phyloP scores from a whole-genome alignment of 2,329 filamentous ascomycete species.

The Colletotrichum godetiae region DNA sequence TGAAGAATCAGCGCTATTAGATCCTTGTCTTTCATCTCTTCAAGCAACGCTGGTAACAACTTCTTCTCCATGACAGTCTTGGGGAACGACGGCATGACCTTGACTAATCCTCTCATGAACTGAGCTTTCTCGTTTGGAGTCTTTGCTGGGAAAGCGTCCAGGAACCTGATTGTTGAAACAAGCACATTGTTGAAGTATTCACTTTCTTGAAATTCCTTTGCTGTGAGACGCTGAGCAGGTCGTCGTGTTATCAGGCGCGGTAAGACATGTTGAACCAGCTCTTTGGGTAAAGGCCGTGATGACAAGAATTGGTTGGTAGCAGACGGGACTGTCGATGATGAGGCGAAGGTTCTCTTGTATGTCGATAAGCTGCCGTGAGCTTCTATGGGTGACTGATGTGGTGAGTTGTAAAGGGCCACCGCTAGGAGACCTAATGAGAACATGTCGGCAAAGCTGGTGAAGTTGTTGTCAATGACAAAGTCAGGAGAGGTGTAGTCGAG shows the following conservation, averaged over 20 bases:
- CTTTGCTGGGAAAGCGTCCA: slow-evolving; percentile 92
- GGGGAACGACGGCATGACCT: slow-evolving; percentile 91
- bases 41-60: slow-evolving; percentile 85
- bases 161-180: slow-evolving; percentile 94
- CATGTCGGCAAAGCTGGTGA: slow-evolving; percentile 88
- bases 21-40: slow-evolving; percentile 94
- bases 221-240: slow-evolving; percentile 87
- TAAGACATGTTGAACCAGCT: slow-evolving; percentile 80
- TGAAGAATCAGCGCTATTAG: slow-evolving; percentile 86
- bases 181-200: slow-evolving; percentile 97
- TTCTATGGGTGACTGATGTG: slow-evolving; percentile 87
- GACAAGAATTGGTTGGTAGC: slow-evolving; percentile 86
- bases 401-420: slow-evolving; percentile 92
- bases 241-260: slow-evolving; percentile 88
- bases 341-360: slow-evolving; percentile 87
- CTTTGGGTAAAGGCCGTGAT: slow-evolving; percentile 81
- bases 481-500: slow-evolving; percentile 96
- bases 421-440: slow-evolving; percentile 93
- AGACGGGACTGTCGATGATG: slow-evolving; percentile 82
- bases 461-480: slow-evolving; percentile 90
- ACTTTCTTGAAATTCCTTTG: slow-evolving; percentile 92
- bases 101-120: slow-evolving; percentile 89
- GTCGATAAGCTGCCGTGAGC: slow-evolving; percentile 82
- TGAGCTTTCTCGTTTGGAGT: slow-evolving; percentile 90
- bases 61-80: slow-evolving; percentile 96